A percentile compares a stretch with the other conserved stretches of the same genome.
Conservation (phyloP, 805 yeast genomes). For the Kodamaea kakaduensis region DNA sequence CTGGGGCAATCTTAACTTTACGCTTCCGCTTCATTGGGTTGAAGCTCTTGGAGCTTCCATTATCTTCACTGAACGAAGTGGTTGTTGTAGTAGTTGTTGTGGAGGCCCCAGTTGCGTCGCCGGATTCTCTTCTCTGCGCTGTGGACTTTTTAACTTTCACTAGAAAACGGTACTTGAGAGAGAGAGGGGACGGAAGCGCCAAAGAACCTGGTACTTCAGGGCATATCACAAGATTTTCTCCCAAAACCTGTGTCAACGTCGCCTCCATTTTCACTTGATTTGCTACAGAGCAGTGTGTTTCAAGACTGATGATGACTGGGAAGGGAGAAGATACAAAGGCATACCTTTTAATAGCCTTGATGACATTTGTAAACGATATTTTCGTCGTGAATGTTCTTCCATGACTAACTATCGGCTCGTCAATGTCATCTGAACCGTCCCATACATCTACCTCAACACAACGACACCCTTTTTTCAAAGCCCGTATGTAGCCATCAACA, state of each 20-base stretch:
- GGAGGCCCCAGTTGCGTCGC: conserved; percentile 18
- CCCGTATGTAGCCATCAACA: conserved; percentile 82
- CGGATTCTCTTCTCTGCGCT: conserved; percentile 22
- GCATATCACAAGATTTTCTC: conserved; percentile 45
- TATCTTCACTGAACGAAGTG: conserved; percentile 41
- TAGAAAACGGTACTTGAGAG: conserved; percentile 65
- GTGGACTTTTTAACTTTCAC: conserved; percentile 68
- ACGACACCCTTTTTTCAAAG: conserved; percentile 86
- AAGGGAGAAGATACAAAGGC: conserved; percentile 85
- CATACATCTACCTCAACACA: conserved; percentile 95
- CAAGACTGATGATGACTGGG: conserved; percentile 84
- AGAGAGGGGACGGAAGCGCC: conserved; percentile 66
- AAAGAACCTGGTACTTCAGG: conserved; percentile 18
- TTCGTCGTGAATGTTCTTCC: conserved; percentile 81
- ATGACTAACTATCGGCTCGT: conserved; percentile 78
- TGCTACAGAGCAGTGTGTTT: conserved; percentile 67
- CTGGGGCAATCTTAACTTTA: conserved; percentile 28
- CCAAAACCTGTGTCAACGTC: conserved; percentile 54
- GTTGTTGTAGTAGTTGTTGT: conserved; percentile 31
- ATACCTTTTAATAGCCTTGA: conserved; percentile 71
- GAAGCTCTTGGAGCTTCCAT: conserved; percentile 15
- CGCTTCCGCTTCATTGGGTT: conserved; percentile 22
- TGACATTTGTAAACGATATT: conserved; percentile 63
- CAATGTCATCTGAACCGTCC: conserved; percentile 56
- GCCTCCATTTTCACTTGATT: conserved; percentile 61